Percentiles rank a stretch among this genome's conserved stretches.
Conservation (phyloP, 495 filamentous ascomycete species). For the Recurvomyces mirabilis region DNA sequence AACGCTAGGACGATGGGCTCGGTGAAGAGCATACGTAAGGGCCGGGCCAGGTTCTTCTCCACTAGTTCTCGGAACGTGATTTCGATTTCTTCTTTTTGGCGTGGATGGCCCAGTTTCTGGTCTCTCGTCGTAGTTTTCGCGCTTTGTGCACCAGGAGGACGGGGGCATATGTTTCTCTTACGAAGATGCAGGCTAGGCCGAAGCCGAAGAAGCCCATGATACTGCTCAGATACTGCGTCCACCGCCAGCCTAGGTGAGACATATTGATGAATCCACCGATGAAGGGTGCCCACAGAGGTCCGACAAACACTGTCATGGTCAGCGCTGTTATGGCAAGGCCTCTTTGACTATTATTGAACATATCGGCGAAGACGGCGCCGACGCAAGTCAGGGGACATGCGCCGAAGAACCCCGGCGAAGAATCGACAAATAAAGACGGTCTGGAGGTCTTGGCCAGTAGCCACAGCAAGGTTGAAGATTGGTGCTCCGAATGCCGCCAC, state of each 20-base stretch:
- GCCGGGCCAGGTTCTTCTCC: constrained; percentile 73
- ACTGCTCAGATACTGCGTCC: constrained; percentile 63
- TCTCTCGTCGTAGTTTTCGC: constrained; percentile 62
- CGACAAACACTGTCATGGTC: constrained; percentile 72
- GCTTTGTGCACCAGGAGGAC: constrained; percentile 70
- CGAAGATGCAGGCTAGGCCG: constrained; percentile 55
- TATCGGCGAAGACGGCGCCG: constrained; percentile 45
- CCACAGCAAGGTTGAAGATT: constrained; percentile 26
- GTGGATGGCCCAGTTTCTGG: constrained; percentile 88
- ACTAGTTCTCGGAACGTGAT: constrained; percentile 69
- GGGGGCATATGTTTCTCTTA: constrained; percentile 76
- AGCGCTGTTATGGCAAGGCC: constrained; percentile 76
- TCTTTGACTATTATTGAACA: constrained; percentile 68
- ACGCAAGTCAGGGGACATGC: constrained; percentile 41
- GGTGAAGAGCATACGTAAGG: constrained; percentile 62
- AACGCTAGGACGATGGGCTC: constrained; percentile 53
- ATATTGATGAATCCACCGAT: constrained; percentile 74
- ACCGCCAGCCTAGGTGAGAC: constrained; percentile 64
- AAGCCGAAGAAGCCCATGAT: constrained; percentile 74
- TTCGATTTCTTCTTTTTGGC: constrained; percentile 87
- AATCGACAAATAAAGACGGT: constrained; percentile 44
- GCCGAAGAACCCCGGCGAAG: constrained; percentile 40
- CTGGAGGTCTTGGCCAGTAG: constrained; percentile 30
- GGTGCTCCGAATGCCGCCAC: constrained; percentile 23
- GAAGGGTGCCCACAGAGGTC: constrained; percentile 71